Percentiles rank a stretch among this genome's conserved stretches.
Conservation (phyloP, 345 rosid species). For the Dovyalis caffra region DNA sequence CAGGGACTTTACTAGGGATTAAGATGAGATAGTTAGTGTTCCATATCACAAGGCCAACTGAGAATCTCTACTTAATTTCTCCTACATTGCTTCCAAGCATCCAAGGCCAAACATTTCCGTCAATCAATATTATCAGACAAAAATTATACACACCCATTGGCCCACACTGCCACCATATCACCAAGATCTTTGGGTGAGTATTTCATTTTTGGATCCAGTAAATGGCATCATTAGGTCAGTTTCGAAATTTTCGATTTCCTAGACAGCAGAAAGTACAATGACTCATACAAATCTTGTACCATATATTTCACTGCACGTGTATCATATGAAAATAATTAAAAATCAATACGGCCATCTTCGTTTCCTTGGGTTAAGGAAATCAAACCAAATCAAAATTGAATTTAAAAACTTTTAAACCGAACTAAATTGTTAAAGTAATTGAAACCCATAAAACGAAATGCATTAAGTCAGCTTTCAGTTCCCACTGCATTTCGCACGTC, state of each 20-base stretch:
- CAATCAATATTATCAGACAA: no score
- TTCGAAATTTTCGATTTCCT: background rate
- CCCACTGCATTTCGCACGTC: background rate
- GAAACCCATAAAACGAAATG: background rate
- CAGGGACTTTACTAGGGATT: background rate
- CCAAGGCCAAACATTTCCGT: background rate
- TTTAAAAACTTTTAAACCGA: background rate
- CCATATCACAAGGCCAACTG: background rate
- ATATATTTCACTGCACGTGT: background rate
- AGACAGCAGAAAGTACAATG: background rate
- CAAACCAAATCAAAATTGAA: background rate
- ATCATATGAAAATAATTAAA: background rate
- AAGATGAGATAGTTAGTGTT: background rate
- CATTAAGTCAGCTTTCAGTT: background rate
- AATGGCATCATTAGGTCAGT: background rate
- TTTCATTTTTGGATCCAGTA: background rate
- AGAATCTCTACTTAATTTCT: background rate
- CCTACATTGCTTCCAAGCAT: background rate
- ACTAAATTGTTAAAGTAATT: background rate
- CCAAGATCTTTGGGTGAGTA: background rate
- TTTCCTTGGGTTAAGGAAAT: background rate
- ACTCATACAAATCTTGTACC: background rate
- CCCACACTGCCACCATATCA: background rate
- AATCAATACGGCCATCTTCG: background rate
- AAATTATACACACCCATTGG: background rate